Percentiles rank a stretch among this genome's conserved stretches.
Evolutionary conservation across 805 yeast genomes (phyloP).

Genomic region (Candida suzukii): DNA sequence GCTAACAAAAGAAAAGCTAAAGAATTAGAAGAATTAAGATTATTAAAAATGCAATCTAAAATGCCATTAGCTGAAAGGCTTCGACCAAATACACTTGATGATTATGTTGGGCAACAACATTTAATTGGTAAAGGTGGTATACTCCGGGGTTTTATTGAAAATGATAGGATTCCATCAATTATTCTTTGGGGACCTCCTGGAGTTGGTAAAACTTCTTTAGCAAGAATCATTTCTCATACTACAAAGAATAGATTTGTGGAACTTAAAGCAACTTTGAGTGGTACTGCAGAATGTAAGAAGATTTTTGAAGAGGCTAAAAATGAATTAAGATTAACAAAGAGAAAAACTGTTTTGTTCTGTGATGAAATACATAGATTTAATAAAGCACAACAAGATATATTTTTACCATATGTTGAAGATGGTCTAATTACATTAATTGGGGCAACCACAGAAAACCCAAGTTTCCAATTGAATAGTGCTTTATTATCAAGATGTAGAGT

Average conservation of each 20-base stretch:
- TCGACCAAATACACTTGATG: constrained; percentile 66
- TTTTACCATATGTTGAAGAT: constrained; percentile 76
- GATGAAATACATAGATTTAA: constrained; percentile 92
- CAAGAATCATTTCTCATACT: constrained; percentile 47
- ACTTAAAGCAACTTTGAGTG: constrained; percentile 75
- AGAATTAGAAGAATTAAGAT: constrained; percentile 9
- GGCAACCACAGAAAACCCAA: constrained; percentile 97
- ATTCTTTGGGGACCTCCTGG: constrained; percentile 96
- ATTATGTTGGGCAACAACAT: constrained; percentile 83
- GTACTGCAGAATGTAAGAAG: constrained; percentile 57
- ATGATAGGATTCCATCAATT: constrained; percentile 75
- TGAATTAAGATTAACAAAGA: constrained; percentile 37
- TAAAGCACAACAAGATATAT: constrained; percentile 80
- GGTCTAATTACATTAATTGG: constrained; percentile 83
- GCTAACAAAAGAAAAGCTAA: not conserved
- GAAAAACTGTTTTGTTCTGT: constrained; percentile 67
- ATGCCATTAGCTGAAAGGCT: constrained; percentile 69
- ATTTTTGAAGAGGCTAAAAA: constrained; percentile 46
- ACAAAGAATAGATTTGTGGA: constrained; percentile 56
- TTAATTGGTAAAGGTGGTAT: constrained; percentile 61
- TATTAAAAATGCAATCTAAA: constrained; percentile 15
- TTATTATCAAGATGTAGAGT: constrained; percentile 78
- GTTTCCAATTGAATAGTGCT: constrained; percentile 75
- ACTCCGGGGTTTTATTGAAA: constrained; percentile 54
- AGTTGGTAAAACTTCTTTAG: constrained; percentile 83